phyloP scores from a whole-genome alignment of 2,329 filamentous ascomycete species.

The Pseudogymnoascus destructans region DNA sequence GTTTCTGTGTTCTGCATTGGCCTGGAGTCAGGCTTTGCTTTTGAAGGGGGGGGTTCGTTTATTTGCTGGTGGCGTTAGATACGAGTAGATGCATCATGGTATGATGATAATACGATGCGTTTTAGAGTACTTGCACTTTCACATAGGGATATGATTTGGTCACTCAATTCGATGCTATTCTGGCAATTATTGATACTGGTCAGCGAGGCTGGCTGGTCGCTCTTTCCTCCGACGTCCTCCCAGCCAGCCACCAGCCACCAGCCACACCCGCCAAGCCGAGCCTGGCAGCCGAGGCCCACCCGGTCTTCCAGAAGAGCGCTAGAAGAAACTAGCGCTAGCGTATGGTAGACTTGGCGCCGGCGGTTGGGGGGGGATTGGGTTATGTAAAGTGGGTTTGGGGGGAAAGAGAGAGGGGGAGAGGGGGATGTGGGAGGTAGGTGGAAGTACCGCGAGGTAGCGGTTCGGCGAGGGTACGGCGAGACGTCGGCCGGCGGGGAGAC shows the following conservation, averaged over 20 bases:
- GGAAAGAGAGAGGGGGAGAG: not conserved
- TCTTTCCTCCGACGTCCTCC: not conserved
- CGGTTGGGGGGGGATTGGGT: not conserved
- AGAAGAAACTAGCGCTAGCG: not conserved
- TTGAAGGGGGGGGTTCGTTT: not conserved
- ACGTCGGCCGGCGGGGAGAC: too few relatives aligned
- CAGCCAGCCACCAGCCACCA: not conserved
- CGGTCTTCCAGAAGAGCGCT: not conserved
- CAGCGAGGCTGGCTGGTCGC: not conserved
- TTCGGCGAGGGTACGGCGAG: too few relatives aligned
- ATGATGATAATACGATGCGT: not conserved
- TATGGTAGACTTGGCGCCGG: not conserved
- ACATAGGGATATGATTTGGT: not conserved
- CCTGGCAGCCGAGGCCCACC: not conserved
- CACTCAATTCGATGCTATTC: not conserved
- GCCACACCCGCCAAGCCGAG: not conserved
- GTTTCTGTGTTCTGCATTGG: not conserved
- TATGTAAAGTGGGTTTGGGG: slow-evolving; percentile 1
- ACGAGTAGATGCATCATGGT: not conserved
- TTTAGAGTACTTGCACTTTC: not conserved
- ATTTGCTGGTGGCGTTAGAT: not conserved
- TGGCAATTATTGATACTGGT: not conserved
- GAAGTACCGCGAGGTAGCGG: not conserved
- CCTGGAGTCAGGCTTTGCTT: not conserved
- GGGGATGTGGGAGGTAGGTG: not conserved